Base-by-base conservation (phyloP, 257 asterid species). In the Nicotiana attenuata region DNA sequence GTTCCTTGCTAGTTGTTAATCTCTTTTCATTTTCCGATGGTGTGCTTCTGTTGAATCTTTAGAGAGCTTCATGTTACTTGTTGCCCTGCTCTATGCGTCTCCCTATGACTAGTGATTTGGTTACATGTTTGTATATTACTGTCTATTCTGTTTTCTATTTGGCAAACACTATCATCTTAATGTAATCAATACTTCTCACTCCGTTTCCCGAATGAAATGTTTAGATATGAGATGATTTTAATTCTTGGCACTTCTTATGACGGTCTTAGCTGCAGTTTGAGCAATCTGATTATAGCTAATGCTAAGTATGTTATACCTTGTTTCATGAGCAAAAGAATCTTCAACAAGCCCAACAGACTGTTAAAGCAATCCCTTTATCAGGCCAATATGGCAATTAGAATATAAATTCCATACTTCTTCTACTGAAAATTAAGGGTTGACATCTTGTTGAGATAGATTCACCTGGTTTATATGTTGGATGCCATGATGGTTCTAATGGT, bases 401-500 rank as follows among this genome's bases (percentile, higher is more conserved):
- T 73, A 6, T 35, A 73, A 47, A 47, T 14, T 22, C 59, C 79
- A 47, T 24, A 15, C 61, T 14, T 45, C 38, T 73, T 47, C 61
- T 24, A 15, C 61, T 47, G 61, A 35, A 47, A 20, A 73, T 73
- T 24, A 73, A 73, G 38, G 79, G 16, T 73, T 3, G 79, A 15
- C 61, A 73, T 73, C 24, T 47, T 50, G 79, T 73, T 47, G 61
- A 24, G 63, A 73, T 7, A 47, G 5, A 73, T 35, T 47, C 16
- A 24, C 61, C 15, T n/a, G 3, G 5, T 47, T 73, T 24, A 47
- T 47, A 47, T 8, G 15, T 73, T 47, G 41, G 8, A 73, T 50
- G 61, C 15, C 50, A 47, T 73, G 63, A 73, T 24, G 38, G 79
- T 47, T 57, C 63, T 73, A 73, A 73, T 24, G 60, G 78, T 71